Base-by-base conservation (phyloP, 1,284 basidiomycete species). In the Ganoderma boninense region DNA sequence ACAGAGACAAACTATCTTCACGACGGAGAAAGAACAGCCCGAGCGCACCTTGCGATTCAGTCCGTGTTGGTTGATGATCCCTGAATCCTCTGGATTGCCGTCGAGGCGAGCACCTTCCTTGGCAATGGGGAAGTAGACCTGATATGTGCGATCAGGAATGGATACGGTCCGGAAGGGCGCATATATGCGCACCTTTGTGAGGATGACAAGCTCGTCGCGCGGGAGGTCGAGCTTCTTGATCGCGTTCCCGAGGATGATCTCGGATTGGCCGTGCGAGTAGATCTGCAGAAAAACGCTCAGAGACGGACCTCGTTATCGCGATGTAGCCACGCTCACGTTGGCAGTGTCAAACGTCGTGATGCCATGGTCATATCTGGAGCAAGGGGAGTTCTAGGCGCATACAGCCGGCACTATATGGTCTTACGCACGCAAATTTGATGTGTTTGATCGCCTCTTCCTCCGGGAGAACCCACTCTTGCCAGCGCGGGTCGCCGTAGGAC, bases 201-300 rank as follows among this genome's bases (percentile, higher is more conserved):
- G 85, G 42, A 95, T 87, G 18, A 95, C 92, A 32, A 95, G 89
- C 74, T 92, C 90, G 26, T 91, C 90, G 13, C 95, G 87, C 18
- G 92, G 92, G 20, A 96, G 84, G 38, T 90, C 81, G 71, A 89
- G 85, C 73, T 91, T 77, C 76, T 92, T 93, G 81, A 97, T 92
- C 1, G 93, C 95, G 73, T 92, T 92, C 6, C 95, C 94, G 46
- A 96, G 85, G 71, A 94, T 88, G 38, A 87, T 78, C 79, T 96
- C 95, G 0, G 89, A 92, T 23, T 85, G 80, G 7, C 93, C 93
- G 73, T 90, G 89, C 42, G 83, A 80, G 77, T 78, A 77, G 1
- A 70, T 68, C 76, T 74, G 49, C 44, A 57, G 52, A 56, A 46
- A 6, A 38, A 38, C 1, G 38, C 38, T 38, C 38, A 23, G 52